Conservation (phyloP, 2,329 filamentous ascomycete species). For the Pseudogymnoascus sp. region DNA sequence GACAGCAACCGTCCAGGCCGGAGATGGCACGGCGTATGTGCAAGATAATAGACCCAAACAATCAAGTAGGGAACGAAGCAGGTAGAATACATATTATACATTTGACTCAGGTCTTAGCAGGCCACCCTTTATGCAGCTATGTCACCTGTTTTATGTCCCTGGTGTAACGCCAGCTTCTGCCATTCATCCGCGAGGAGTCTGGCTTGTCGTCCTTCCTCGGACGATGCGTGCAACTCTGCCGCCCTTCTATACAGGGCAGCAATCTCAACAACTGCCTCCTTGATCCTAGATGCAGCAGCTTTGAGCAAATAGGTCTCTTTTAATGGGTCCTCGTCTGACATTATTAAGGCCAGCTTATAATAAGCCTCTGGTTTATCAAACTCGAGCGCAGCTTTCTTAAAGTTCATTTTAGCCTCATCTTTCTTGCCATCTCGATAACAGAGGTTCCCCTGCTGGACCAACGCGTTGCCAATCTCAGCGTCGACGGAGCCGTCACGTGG, state of each 20-base stretch:
- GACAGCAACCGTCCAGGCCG: neutral
- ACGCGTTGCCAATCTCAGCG: constrained; percentile 23
- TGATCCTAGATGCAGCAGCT: constrained; percentile 25
- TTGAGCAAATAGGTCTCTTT: constrained; percentile 24
- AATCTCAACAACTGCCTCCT: constrained; percentile 19
- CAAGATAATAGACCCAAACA: neutral
- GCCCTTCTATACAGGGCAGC: neutral
- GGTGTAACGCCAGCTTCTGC: neutral
- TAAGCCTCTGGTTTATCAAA: constrained; percentile 26
- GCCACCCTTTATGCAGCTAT: neutral
- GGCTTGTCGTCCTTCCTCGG: neutral
- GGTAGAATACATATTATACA: neutral
- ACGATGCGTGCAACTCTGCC: neutral
- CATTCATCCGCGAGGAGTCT: neutral
- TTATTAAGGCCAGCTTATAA: constrained; percentile 24
- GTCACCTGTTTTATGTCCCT: neutral
- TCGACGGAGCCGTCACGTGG: constrained; percentile 18
- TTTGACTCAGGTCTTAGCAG: neutral
- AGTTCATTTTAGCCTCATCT: constrained; percentile 20
- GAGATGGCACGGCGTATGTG: neutral
- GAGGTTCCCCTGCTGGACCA: constrained; percentile 22
- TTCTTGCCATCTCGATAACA: constrained; percentile 13
- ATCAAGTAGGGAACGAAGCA: neutral
- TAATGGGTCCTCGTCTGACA: constrained; percentile 11
- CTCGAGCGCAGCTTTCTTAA: constrained; percentile 25